Evolutionary conservation across 163 green algal genomes (phyloP).

Genomic region (Trebouxiophyceae sp.): DNA sequence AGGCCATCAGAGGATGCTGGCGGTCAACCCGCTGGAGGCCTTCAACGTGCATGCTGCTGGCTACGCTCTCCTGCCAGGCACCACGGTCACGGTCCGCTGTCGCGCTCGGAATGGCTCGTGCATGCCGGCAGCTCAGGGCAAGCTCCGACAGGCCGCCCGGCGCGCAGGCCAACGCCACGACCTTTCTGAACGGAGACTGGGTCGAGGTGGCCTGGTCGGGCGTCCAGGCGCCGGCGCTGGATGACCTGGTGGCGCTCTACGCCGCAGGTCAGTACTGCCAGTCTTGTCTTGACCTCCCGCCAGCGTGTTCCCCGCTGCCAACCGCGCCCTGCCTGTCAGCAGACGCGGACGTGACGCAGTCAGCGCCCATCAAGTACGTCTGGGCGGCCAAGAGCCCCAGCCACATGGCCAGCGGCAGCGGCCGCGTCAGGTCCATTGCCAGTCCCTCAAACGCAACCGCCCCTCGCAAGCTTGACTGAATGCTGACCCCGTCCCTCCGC

Average conservation of each 20-base stretch:
- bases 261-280: conserved; percentile 19
- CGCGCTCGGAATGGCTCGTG: background rate
- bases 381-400: conserved; percentile 20
- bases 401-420: conserved; percentile 39
- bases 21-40: background rate
- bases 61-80: too few relatives aligned
- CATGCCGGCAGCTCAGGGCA: background rate
- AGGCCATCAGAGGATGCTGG: too few relatives aligned
- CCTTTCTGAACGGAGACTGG: conserved; percentile 27
- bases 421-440: conserved; percentile 41
- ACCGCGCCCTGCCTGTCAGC: too few relatives aligned
- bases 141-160: background rate
- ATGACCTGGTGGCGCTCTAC: conserved; percentile 50
- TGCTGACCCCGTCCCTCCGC: too few relatives aligned
- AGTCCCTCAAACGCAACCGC: too few relatives aligned
- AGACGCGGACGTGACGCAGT: conserved; percentile 21
- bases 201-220: conserved; percentile 44
- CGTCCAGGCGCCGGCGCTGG: conserved; percentile 15
- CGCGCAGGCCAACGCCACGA: conserved; percentile 18
- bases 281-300: too few relatives aligned
- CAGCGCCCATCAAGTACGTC: conserved; percentile 56
- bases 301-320: too few relatives aligned
- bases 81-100: background rate
- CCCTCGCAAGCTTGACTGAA: too few relatives aligned
- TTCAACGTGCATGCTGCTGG: background rate